Evolutionary conservation across 2,329 filamentous ascomycete species (phyloP), one percentile per base, ranked within the genome.

Genomic region (Ophiognomonia clavigignenti-juglandacearum): DNA sequence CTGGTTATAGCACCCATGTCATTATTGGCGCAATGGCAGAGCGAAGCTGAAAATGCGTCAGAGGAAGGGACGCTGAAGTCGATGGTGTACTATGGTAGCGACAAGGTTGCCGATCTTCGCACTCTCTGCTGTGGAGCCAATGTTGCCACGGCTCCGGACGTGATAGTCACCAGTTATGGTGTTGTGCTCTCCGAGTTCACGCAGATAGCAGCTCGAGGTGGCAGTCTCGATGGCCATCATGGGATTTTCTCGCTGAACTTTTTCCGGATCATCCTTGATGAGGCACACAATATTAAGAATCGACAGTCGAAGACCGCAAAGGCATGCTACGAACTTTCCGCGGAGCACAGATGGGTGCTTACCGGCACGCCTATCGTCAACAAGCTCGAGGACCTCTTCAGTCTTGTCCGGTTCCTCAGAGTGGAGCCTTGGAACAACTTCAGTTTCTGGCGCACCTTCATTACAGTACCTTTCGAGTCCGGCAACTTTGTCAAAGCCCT

Each of bases 341-440:
- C 90, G 1, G 79, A 81, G 35, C 92, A 97, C 69, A 81, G 93
- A 50, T 98, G 93, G 93, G 88, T 85, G 0, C 69, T 98, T 40
- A 98, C 93, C 0, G 93, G 93, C 16, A 98, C 93, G 1, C 93
- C 93, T 0, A 97, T 98, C 47, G 92, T 98, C 56, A 98, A 98
- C 64, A 85, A 89, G 36, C 75, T 98, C 1, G 92, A 97, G 63
- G 93, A 97, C 65, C 71, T 98, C 13, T 97, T 96, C 69, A 95
- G 88, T 59, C 70, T 98, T 31, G 88, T 97, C 11, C 83, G 88
- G 3, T 98, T 97, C 67, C 71, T 98, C 10, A 84, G 88, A 47
- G 93, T 98, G 4, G 92, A 97, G 62, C 93, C 93, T 0, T 98
- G 93, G 93, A 93, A 86, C 59, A 97, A 97, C 64, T 98, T 98